phyloP scores from a whole-genome alignment of 2,329 filamentous ascomycete genomes.

The Mycosphaerella arachidis region DNA sequence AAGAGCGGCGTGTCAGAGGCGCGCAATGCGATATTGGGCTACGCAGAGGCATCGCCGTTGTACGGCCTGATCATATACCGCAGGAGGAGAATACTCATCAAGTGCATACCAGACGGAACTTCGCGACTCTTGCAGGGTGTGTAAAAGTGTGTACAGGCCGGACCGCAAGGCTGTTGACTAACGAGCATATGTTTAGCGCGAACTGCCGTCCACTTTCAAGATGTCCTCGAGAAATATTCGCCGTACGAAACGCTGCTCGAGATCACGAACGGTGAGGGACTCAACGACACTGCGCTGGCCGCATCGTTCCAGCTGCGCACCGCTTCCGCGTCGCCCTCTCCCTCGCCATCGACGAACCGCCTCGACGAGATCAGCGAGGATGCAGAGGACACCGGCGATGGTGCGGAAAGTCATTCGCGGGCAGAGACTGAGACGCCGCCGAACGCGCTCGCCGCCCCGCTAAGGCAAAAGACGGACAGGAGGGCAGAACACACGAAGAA shows the following conservation, averaged over 20 bases:
- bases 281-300: conserved; percentile 83
- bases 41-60: conserved; percentile 79
- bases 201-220: conserved; percentile 65
- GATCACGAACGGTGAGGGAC: conserved; percentile 67
- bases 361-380: conserved; percentile 93
- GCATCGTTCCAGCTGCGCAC: conserved; percentile 86
- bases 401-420: not conserved
- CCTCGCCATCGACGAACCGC: conserved; percentile 77
- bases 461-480: conserved; percentile 24
- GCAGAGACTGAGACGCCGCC: conserved; percentile 8
- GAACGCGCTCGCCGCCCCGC: conserved; percentile 19
- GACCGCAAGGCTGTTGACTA: not conserved
- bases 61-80: conserved; percentile 91
- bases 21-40: conserved; percentile 69
- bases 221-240: conserved; percentile 63
- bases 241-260: conserved; percentile 83
- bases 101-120: conserved; percentile 85
- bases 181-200: conserved; percentile 56
- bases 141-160: conserved; percentile 26
- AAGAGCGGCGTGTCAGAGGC: conserved; percentile 80
- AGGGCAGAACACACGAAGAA: conserved; percentile 26
- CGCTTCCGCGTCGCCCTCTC: conserved; percentile 53
- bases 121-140: conserved; percentile 88
- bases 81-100: conserved; percentile 83
- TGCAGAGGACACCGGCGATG: conserved; percentile 61